Base-by-base conservation (phyloP, 1,139 yeast species). In the Yamadazyma siamensis region DNA sequence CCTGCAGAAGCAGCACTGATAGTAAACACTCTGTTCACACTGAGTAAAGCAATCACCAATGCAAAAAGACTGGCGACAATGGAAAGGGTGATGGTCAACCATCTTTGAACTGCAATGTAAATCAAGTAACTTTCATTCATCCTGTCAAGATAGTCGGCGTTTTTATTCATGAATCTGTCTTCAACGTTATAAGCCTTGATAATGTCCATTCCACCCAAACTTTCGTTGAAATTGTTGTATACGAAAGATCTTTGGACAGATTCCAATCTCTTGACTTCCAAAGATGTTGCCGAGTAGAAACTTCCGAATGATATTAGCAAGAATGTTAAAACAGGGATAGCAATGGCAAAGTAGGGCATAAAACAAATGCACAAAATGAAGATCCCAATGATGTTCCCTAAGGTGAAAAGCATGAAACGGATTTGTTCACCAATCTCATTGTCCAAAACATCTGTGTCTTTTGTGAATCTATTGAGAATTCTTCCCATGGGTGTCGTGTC, bases 401-500 rank as follows among this genome's bases (percentile, higher is more conserved):
- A 45, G 2, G 80, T 71, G 31, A 44, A 49, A 15, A 47, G 37
- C 35, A 70, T 68, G 30, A 75, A 50, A 47, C 85, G 65, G 28
- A 72, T 43, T 48, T 75, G 80, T 43, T 78, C 83, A 26, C 81
- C 76, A 38, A 80, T 60, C 50, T 81, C 87, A 50, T 82, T 83
- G 54, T 87, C 96, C 48, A 87, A 62, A 15, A 80, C 80, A 50
- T 87, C 95, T 0, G 94, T 82, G 55, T 87, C 96, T 49, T 84
- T 86, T 2, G 95, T 81, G 43, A 76, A 75, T 41, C 83, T 60
- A 49, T 76, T 76, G 46, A 76, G 50, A 20, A 77, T 71, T 52
- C 81, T 60, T 13, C 83, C 84, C 59, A 75, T 59, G 9, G 83
- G 83, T 0, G 82, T 75, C 10, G 73, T 63, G 51, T 77, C 84